Base-by-base conservation (phyloP, 768 basidiomycete species). In the Cystobasidiopsis lactophilus region DNA sequence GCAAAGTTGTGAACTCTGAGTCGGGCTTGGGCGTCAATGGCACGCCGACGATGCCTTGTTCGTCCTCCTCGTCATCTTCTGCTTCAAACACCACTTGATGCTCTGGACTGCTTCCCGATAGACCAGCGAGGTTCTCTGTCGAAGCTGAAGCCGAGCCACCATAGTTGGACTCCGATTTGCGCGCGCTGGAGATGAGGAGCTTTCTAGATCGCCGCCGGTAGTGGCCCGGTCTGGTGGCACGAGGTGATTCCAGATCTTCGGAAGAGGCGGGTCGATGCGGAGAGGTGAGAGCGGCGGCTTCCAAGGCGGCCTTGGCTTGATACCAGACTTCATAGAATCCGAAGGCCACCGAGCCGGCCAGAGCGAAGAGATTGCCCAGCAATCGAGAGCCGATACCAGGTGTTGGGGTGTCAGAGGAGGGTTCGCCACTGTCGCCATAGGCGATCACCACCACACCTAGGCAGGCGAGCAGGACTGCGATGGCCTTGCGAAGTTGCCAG, bases 381-480 rank as follows among this genome's bases (percentile, higher is more conserved):
- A 26, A 16, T 7, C 52, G 43, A 9, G 23, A 23, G 31, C 18
- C 44, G 40, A 19, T 31, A 43, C 21, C 50, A 16, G 33, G 33
- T 41, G 27, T 29, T 18, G 21, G 50, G 30, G 40, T 2, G 38
- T 23, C 30, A 7, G 7, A 7, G 31, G 18, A 10, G 45, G 26
- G 46, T 38, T 52, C 35, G 45, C 21, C 27, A 39, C 40, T 31
- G 33, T 75, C 78, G 18, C 83, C 83, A 57, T 89, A 85, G 24
- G 85, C 77, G 52, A 89, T 81, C 2, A 74, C 71, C 41, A 79
- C 62, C 13, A 82, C 83, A 5, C 88, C 88, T 0, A 76, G 57
- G 29, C 79, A 85, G 1, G 88, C 86, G 30, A 88, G 66, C 14
- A 73, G 62, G 19, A 93, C 85, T 11, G 85, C 79, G 26, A 74